These are phyloP conservation scores for Taxillus chinensis DNA, from an alignment of 164 flowering plant species.

Conservation along the genomic window DNA sequence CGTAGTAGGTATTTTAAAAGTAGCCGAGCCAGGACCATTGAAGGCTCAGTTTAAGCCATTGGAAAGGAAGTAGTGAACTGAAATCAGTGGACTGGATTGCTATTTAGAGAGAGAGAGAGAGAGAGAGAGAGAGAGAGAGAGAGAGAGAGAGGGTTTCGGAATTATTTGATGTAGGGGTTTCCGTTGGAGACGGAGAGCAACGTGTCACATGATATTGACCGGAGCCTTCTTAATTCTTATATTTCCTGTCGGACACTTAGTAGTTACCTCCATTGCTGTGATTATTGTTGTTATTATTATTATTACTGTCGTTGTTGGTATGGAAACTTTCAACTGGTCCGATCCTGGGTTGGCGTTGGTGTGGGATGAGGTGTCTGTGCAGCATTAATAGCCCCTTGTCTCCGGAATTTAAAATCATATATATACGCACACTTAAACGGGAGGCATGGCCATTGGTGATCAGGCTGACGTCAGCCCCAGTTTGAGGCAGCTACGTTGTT, in stretches of 20 bases:
- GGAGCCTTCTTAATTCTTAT: constrained; percentile 49
- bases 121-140: constrained; percentile 16
- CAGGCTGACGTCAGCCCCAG: too few species aligned
- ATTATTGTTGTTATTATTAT: constrained; percentile 3
- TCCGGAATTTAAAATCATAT: constrained; percentile 24
- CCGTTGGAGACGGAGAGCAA: constrained; percentile 25
- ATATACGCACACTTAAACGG: background rate
- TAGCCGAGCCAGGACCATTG: background rate
- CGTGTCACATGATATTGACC: constrained; percentile 49
- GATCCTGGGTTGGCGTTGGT: constrained; percentile 2
- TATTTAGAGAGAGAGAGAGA: constrained; percentile 2
- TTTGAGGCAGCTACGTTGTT: too few species aligned
- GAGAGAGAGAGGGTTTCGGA: background rate
- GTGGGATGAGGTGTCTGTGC: constrained; percentile 17
- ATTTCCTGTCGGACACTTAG: constrained; percentile 24
- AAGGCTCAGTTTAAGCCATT: background rate
- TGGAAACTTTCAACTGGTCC: constrained; percentile 4
- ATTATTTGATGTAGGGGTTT: background rate
- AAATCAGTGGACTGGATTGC: background rate
- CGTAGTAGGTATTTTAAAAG: background rate
- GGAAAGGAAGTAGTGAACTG: background rate
- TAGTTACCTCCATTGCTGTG: constrained; percentile 17
- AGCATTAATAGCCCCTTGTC: constrained; percentile 60
- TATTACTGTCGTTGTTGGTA: background rate
- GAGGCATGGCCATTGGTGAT: too few species aligned